phyloP scores from a whole-genome alignment of 2,329 filamentous ascomycete species.

The Bipolaris oryzae region DNA sequence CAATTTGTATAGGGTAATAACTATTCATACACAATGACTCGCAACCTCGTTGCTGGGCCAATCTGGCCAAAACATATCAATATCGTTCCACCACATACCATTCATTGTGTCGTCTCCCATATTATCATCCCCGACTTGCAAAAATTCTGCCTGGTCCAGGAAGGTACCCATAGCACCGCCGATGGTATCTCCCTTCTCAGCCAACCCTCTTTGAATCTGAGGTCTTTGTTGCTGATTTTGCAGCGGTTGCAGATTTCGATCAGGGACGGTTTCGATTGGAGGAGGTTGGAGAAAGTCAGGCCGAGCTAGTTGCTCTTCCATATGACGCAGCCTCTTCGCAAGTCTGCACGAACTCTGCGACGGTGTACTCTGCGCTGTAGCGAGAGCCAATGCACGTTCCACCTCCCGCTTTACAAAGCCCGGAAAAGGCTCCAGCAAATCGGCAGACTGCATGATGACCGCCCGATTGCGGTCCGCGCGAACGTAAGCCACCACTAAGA shows the following conservation, averaged over 20 bases:
- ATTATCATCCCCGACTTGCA: neutral
- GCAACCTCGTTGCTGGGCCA: neutral
- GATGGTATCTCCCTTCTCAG: neutral
- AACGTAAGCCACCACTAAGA: neutral
- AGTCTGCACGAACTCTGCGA: neutral
- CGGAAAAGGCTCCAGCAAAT: neutral
- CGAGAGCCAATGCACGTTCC: neutral
- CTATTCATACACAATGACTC: neutral
- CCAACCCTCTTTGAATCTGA: neutral
- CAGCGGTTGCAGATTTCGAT: neutral
- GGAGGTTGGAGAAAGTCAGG: conserved; percentile 1
- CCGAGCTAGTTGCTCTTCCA: neutral
- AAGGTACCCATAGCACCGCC: neutral
- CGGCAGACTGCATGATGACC: neutral
- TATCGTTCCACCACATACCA: conserved; percentile 1
- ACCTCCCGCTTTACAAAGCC: neutral
- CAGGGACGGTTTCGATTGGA: neutral
- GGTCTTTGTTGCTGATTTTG: neutral
- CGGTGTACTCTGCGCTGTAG: neutral
- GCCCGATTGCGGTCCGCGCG: neutral
- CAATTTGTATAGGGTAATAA: neutral
- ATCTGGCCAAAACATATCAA: conserved; percentile 2
- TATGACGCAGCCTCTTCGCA: neutral
- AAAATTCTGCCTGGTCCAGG: neutral
- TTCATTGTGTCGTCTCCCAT: neutral